Percentiles rank a stretch among this genome's conserved stretches.
Evolutionary conservation across 306 rosid species (phyloP).

Genomic region (Prosopis cineraria): DNA sequence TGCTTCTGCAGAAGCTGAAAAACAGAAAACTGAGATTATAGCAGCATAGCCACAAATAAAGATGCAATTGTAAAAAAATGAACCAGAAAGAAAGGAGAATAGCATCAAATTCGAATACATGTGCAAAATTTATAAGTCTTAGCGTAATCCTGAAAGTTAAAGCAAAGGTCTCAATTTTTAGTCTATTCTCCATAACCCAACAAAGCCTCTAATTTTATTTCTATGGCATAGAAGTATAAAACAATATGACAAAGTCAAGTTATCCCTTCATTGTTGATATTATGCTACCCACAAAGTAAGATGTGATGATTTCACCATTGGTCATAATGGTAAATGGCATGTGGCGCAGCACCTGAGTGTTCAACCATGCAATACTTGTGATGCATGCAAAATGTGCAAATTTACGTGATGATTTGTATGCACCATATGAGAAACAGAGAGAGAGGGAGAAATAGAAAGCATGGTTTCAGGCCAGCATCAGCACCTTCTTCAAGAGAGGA

Average conservation of each 20-base stretch:
- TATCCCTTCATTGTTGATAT: neutral
- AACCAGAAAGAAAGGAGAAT: neutral
- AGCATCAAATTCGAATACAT: slow-evolving; percentile 1
- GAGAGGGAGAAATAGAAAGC: neutral
- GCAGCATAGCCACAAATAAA: slow-evolving; percentile 13
- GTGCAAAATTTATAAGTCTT: neutral
- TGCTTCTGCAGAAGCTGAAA: slow-evolving; percentile 82
- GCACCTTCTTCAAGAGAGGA: neutral
- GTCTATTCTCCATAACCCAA: neutral
- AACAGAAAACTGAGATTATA: slow-evolving; percentile 29
- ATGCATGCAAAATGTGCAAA: neutral
- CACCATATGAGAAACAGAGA: neutral
- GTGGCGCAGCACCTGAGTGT: neutral
- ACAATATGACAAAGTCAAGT: neutral
- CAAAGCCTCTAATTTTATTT: neutral
- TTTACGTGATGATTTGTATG: neutral
- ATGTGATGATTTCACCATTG: neutral
- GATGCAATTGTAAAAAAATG: slow-evolving; percentile 19
- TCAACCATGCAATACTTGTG: slow-evolving; percentile 12
- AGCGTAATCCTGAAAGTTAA: neutral
- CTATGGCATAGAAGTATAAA: neutral
- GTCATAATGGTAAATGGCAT: neutral
- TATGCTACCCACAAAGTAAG: neutral
- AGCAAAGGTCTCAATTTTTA: neutral
- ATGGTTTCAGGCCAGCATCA: neutral